Percentiles rank a stretch among this genome's conserved stretches.
phyloP scores from a whole-genome alignment of 768 basidiomycete species.

The Calocera viscosa region DNA sequence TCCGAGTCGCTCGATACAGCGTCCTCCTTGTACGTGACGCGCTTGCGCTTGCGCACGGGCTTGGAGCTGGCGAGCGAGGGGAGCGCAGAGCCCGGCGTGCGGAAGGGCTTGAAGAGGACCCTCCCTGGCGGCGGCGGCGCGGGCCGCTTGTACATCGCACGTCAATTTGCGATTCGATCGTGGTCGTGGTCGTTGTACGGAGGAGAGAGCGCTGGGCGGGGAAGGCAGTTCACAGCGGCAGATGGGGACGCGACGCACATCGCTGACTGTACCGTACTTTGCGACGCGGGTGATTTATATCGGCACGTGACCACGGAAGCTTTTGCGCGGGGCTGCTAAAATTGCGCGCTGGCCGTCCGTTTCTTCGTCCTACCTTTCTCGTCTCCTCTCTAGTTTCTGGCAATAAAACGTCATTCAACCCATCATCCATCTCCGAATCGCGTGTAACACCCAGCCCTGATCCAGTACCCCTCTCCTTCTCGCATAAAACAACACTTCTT shows the following conservation, averaged over 20 bases:
- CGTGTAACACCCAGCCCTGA: too few species aligned
- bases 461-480: too few species aligned
- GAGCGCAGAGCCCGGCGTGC: conserved; percentile 44
- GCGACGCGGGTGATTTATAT: conserved; percentile 2
- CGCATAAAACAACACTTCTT: too few species aligned
- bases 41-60: conserved; percentile 71
- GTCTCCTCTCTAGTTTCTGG: not conserved
- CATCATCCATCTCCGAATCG: too few species aligned
- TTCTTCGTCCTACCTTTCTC: not conserved
- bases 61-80: conserved; percentile 40
- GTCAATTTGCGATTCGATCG: too few species aligned
- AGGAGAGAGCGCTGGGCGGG: not conserved
- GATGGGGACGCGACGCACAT: not conserved
- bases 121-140: not conserved
- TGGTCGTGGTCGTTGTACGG: not conserved
- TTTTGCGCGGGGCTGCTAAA: too few species aligned
- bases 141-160: not conserved
- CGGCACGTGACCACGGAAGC: not conserved
- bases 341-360: too few species aligned
- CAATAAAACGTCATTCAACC: too few species aligned
- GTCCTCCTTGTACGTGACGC: conserved; percentile 69
- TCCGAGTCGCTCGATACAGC: conserved; percentile 38
- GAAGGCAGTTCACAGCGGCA: not conserved
- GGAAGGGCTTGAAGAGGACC: conserved; percentile 51
- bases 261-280: not conserved